Conservation (phyloP, 2,329 filamentous ascomycete species). For the Seiridium cupressi region DNA sequence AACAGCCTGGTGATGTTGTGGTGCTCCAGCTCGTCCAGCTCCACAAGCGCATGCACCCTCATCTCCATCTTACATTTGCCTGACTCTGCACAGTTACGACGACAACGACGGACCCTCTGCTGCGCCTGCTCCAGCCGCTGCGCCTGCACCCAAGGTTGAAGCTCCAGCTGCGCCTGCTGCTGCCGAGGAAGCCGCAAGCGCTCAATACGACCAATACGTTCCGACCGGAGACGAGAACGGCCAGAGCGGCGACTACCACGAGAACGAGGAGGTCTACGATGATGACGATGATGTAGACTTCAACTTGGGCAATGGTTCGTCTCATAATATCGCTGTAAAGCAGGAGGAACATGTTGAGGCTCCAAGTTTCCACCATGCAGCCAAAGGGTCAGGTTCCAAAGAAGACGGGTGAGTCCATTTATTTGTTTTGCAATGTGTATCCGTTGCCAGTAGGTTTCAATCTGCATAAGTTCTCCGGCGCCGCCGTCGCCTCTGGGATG, state of each 20-base stretch:
- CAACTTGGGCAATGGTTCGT: slow-evolving; percentile 48
- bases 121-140: slow-evolving; percentile 18
- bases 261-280: slow-evolving; percentile 39
- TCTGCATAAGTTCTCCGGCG: not conserved
- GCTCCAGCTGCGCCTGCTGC: slow-evolving; percentile 25
- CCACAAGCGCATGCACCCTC: too few species aligned
- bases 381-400: slow-evolving; percentile 66
- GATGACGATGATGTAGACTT: slow-evolving; percentile 60
- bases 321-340: slow-evolving; percentile 20
- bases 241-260: slow-evolving; percentile 39
- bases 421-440: slow-evolving; percentile 15
- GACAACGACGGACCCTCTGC: slow-evolving; percentile 53
- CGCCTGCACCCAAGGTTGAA: slow-evolving; percentile 22
- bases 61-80: not conserved
- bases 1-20: not conserved
- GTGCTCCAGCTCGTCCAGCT: too few species aligned
- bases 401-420: slow-evolving; percentile 81
- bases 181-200: not conserved
- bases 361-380: slow-evolving; percentile 21
- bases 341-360: slow-evolving; percentile 33
- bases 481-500: not conserved
- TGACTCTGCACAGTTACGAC: slow-evolving; percentile 53
- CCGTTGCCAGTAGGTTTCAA: not conserved
- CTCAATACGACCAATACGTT: slow-evolving; percentile 1
- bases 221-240: slow-evolving; percentile 22